Evolutionary conservation across 2,329 filamentous ascomycete genomes (phyloP).

Genomic region (Biscogniauxia mediterranea): DNA sequence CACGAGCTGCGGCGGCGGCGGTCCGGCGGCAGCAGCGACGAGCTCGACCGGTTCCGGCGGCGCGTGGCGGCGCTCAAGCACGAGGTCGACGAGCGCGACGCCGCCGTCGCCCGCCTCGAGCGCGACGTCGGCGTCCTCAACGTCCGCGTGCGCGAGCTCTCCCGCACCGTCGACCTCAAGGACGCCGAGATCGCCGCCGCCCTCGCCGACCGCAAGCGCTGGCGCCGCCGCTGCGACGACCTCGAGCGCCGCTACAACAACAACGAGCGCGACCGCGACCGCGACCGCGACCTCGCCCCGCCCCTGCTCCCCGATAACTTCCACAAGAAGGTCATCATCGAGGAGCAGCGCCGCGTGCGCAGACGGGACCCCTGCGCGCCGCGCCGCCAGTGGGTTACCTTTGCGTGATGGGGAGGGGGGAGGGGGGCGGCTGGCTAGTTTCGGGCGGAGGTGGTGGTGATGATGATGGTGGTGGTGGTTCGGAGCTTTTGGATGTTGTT

Average conservation of each 20-base stretch:
- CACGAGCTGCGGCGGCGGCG: conserved; percentile 12
- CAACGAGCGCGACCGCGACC: neutral
- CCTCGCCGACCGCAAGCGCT: neutral
- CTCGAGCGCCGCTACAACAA: neutral
- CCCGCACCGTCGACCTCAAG: conserved; percentile 13
- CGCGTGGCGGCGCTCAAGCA: conserved; percentile 16
- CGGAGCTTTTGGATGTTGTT: too few species aligned
- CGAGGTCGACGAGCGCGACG: conserved; percentile 19
- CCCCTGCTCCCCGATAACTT: neutral
- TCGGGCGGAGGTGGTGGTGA: too few species aligned
- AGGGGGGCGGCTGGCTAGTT: too few species aligned
- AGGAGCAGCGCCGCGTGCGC: neutral
- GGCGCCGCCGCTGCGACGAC: neutral
- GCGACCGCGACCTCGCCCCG: neutral
- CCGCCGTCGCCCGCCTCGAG: conserved; percentile 12
- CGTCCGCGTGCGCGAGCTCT: conserved; percentile 18
- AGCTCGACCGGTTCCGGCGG: conserved; percentile 16
- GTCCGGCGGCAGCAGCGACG: conserved; percentile 17
- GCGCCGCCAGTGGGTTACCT: neutral
- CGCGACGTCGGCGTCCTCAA: conserved; percentile 4
- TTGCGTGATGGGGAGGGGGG: neutral
- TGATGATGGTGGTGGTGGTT: too few species aligned
- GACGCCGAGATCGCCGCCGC: conserved; percentile 5
- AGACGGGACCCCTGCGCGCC: neutral
- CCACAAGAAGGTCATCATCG: neutral